Percentiles rank a stretch among this genome's conserved stretches.
phyloP scores from a whole-genome alignment of 768 basidiomycete species.

The Vishniacozyma victoriae region DNA sequence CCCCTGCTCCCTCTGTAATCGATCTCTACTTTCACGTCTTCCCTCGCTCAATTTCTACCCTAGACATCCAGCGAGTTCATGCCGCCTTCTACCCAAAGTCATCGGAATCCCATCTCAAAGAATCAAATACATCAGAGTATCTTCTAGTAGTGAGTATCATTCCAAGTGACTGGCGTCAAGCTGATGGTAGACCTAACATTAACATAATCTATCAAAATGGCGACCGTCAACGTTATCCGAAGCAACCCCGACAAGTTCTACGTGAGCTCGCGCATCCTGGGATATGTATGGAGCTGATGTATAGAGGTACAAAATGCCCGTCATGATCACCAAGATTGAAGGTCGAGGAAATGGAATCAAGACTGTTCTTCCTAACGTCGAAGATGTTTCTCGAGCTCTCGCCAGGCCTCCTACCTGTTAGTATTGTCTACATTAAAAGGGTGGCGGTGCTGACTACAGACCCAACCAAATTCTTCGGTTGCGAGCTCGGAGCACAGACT shows the following conservation, averaged over 20 bases:
- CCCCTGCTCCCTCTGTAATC: not conserved
- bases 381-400: slow-evolving; percentile 90
- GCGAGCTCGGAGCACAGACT: slow-evolving; percentile 96
- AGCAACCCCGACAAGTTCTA: slow-evolving; percentile 48
- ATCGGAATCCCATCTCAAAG: slow-evolving; percentile 2
- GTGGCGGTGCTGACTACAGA: slow-evolving; percentile 50
- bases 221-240: slow-evolving; percentile 46
- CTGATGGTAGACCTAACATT: not conserved
- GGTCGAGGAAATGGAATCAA: slow-evolving; percentile 99
- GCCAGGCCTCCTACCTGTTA: slow-evolving; percentile 77
- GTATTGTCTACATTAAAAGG: slow-evolving; percentile 14
- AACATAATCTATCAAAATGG: slow-evolving; percentile 31
- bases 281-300: not conserved
- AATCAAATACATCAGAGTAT: slow-evolving; percentile 8
- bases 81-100: slow-evolving; percentile 7
- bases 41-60: slow-evolving; percentile 18
- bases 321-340: slow-evolving; percentile 91
- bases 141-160: slow-evolving; percentile 1
- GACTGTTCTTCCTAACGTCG: slow-evolving; percentile 97
- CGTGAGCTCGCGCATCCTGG: slow-evolving; percentile 22
- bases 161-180: not conserved
- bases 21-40: not conserved
- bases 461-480: slow-evolving; percentile 98
- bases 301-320: slow-evolving; percentile 69
- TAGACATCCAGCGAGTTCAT: slow-evolving; percentile 17